Base-by-base conservation (phyloP, 2,329 filamentous ascomycete species). In the Bipolaris cookei region DNA sequence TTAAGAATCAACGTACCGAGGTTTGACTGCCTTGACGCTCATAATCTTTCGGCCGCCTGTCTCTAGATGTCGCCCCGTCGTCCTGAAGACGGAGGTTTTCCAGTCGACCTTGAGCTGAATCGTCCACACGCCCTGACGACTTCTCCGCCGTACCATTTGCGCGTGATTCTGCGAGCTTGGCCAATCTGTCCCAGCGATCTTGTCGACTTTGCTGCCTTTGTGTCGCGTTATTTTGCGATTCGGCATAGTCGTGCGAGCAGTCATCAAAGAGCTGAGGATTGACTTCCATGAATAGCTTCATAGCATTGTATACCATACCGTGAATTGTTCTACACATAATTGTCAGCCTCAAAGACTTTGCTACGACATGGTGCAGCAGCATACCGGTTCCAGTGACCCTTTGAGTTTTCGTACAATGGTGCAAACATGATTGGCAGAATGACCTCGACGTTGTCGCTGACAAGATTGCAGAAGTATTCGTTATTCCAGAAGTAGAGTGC, bases 261-360 rank as follows among this genome's bases (percentile, higher is more conserved):
- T 99, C 95, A 69, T 99, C 95, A 70, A 99, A 99, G 20, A 99
- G 86, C 76, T 97, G 93, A 8, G 95, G 95, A 76, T 98, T 98
- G 72, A 99, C 97, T 77, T 99, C 95, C 95, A 99, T 99, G 78
- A 99, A 99, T 35, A 99, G 86, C 77, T 99, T 99, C 95, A 99
- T 98, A 55, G 95, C 95, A 72, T 98, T 99, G 78, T 98, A 98
- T 10, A 99, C 95, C 94, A 99, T 98, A 75, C 95, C 95, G 74
- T 99, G 95, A 66, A 99, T 99, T 6, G 95, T 99, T 71, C 95
- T 98, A 16, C 37, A 13, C 21, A 30, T 8, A 3, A n/a, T 4
- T 8, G 45, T 76, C 35, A 74, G 67, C 37, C 35, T 51, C 59
- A 4, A 64, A 21, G 7, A 10, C 23, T 7, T 21, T 30, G n/a